Percentiles rank a stretch among this genome's conserved stretches.
Evolutionary conservation across 1,139 yeast genomes (phyloP).

Genomic region (Hanseniaspora sp.): DNA sequence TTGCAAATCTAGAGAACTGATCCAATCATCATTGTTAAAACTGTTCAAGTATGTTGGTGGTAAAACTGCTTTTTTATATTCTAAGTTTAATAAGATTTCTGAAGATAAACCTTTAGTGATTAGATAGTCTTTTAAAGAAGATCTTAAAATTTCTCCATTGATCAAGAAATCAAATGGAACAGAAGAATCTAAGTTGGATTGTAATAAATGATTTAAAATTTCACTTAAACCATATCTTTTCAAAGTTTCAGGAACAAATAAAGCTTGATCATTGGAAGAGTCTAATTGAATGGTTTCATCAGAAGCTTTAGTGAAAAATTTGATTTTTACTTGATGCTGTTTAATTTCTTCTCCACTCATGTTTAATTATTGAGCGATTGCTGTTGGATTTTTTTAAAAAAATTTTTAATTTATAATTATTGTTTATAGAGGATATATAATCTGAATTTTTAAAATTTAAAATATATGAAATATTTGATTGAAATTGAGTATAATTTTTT

Average conservation of each 20-base stretch:
- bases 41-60: slow-evolving; percentile 90
- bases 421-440: too few species aligned
- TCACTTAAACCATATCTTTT: slow-evolving; percentile 90
- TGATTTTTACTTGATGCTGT: slow-evolving; percentile 52
- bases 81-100: slow-evolving; percentile 70
- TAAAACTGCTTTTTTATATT: slow-evolving; percentile 81
- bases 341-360: slow-evolving; percentile 26
- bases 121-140: slow-evolving; percentile 70
- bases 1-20: slow-evolving; percentile 50
- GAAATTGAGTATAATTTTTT: too few species aligned
- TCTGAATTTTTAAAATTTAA: too few species aligned
- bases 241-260: slow-evolving; percentile 74
- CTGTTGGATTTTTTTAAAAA: too few species aligned
- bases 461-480: too few species aligned
- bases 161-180: slow-evolving; percentile 88
- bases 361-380: not conserved
- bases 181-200: slow-evolving; percentile 31
- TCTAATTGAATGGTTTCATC: slow-evolving; percentile 54
- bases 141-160: slow-evolving; percentile 68
- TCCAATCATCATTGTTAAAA: slow-evolving; percentile 91
- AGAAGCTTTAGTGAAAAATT: slow-evolving; percentile 75
- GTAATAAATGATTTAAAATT: slow-evolving; percentile 78
- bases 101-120: slow-evolving; percentile 65
- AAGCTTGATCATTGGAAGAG: slow-evolving; percentile 54
- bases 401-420: too few species aligned